These are phyloP conservation scores for Gossypium schwendimanii DNA, from an alignment of 441 rosid genomes.

Conservation along the genomic window DNA sequence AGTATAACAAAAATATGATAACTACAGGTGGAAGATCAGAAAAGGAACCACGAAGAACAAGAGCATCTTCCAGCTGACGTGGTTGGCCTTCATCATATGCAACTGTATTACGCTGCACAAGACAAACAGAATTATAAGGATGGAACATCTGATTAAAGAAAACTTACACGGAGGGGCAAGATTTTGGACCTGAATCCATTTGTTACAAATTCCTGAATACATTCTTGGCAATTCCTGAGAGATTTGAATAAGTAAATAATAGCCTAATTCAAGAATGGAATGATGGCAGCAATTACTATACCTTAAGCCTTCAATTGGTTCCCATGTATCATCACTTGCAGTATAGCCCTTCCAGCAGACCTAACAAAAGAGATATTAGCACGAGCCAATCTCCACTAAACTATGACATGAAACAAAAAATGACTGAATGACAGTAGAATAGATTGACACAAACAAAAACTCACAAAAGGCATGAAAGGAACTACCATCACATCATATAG, in stretches of 20 bases:
- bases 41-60: constrained; percentile 72
- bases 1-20: constrained; percentile 18
- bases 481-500: neutral
- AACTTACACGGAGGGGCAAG: constrained; percentile 86
- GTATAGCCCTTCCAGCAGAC: constrained; percentile 82
- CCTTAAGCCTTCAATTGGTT: constrained; percentile 70
- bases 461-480: constrained; percentile 15
- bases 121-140: constrained; percentile 12
- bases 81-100: constrained; percentile 74
- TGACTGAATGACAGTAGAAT: neutral
- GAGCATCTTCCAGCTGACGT: constrained; percentile 54
- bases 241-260: constrained; percentile 22
- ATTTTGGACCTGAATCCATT: constrained; percentile 60
- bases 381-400: constrained; percentile 33
- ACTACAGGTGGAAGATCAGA: constrained; percentile 84
- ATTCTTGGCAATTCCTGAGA: constrained; percentile 65
- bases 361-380: constrained; percentile 41
- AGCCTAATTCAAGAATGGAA: constrained; percentile 16
- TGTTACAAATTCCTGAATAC: constrained; percentile 56
- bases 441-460: neutral
- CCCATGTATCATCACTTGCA: constrained; percentile 74
- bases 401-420: constrained; percentile 14
- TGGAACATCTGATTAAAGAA: constrained; percentile 5
- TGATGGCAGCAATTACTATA: constrained; percentile 20
- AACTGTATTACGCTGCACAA: constrained; percentile 77